Conservation (phyloP, 495 filamentous ascomycete genomes). For the Hyaloscypha finlandica region DNA sequence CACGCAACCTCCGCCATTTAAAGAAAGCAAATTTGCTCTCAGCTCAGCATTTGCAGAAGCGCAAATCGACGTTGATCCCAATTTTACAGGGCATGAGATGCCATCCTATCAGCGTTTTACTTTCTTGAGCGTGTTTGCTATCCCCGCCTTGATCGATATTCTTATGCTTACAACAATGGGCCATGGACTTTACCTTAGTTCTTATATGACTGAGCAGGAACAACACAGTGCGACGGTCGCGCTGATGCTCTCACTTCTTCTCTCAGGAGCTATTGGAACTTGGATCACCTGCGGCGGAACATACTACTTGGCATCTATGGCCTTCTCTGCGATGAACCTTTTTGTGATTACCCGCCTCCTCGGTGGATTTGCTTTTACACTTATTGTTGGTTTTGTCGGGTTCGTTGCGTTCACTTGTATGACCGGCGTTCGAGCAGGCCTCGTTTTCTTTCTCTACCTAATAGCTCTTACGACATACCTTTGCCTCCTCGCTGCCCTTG, state of each 20-base stretch:
- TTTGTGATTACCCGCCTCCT: conserved; percentile 59
- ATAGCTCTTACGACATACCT: conserved; percentile 51
- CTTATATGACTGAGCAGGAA: conserved; percentile 51
- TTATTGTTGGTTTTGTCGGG: conserved; percentile 49
- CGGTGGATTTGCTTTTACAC: conserved; percentile 56
- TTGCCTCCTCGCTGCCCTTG: conserved; percentile 50
- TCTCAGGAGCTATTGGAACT: conserved; percentile 59
- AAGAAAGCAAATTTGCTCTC: conserved; percentile 33
- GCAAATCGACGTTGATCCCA: conserved; percentile 57
- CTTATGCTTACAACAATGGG: conserved; percentile 58
- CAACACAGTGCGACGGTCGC: conserved; percentile 56
- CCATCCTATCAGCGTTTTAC: conserved; percentile 55
- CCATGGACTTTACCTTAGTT: conserved; percentile 58
- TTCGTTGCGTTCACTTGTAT: conserved; percentile 49
- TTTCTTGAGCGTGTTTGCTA: conserved; percentile 61
- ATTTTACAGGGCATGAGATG: conserved; percentile 46
- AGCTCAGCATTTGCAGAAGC: conserved; percentile 47
- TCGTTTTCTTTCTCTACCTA: conserved; percentile 52
- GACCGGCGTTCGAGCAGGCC: conserved; percentile 38
- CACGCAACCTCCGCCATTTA: conserved; percentile 47
- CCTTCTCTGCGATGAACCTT: conserved; percentile 61
- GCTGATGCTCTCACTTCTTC: conserved; percentile 56
- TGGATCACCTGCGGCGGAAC: conserved; percentile 60
- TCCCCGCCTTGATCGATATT: conserved; percentile 63
- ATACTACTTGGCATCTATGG: conserved; percentile 62